Percentiles rank a stretch among this genome's conserved stretches.
Evolutionary conservation across 192 early-diverging fungal genomes (phyloP).

Genomic region (Mortierella antarctica): DNA sequence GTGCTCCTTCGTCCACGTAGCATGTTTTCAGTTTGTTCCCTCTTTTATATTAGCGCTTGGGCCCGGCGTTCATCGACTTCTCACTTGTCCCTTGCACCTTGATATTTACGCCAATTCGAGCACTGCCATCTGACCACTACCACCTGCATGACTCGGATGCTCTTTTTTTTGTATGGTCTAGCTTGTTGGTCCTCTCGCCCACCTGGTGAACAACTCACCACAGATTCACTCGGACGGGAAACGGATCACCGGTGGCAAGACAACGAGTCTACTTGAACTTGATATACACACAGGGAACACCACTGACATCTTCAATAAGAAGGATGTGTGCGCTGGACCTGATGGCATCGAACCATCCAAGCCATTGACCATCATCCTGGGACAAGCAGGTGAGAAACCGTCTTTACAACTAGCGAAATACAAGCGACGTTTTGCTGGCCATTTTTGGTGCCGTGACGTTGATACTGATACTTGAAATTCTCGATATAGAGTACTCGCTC

Average conservation of each 20-base stretch:
- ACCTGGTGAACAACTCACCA: conserved; percentile 35
- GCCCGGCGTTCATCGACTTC: neutral
- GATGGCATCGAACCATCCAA: conserved; percentile 29
- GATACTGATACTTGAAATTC: neutral
- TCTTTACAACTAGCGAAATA: neutral
- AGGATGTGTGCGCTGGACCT: conserved; percentile 26
- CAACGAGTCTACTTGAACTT: conserved; percentile 32
- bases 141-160: neutral
- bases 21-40: neutral
- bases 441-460: neutral
- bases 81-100: conserved; percentile 3
- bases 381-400: conserved; percentile 26
- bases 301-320: conserved; percentile 2
- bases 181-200: conserved; percentile 28
- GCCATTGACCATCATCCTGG: conserved; percentile 24
- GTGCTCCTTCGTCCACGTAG: conserved; percentile 34
- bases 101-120: neutral
- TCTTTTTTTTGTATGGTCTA: neutral
- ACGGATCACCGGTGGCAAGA: conserved; percentile 32
- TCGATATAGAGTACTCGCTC: conserved; percentile 34
- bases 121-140: neutral
- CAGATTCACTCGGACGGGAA: conserved; percentile 43
- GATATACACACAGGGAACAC: conserved; percentile 24
- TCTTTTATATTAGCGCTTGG: neutral
- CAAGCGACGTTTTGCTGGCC: neutral